Conservation (phyloP, 768 basidiomycete genomes). For the Russula sp. region DNA sequence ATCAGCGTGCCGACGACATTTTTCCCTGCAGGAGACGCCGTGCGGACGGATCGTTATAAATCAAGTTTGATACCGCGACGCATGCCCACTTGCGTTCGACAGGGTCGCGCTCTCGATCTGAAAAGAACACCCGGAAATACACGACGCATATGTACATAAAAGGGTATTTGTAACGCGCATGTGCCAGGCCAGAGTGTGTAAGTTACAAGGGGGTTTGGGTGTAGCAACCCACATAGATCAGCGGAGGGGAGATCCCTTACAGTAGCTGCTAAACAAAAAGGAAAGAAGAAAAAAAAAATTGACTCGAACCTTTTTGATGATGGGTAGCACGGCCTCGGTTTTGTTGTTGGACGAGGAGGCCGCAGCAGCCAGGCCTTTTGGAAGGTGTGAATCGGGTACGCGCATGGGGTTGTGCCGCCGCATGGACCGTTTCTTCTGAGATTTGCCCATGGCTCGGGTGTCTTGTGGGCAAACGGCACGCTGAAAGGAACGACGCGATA, state of each 20-base stretch:
- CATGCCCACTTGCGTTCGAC: conserved; percentile 93
- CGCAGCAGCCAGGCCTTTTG: conserved; percentile 71
- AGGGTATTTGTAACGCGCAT: no score
- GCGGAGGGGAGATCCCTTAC: conserved; percentile 2
- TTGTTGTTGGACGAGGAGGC: conserved; percentile 73
- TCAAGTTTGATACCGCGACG: conserved; percentile 92
- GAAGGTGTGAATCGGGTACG: conserved; percentile 89
- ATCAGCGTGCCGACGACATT: conserved; percentile 87
- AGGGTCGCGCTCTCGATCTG: conserved; percentile 77
- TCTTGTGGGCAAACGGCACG: not conserved
- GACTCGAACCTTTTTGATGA: conserved; percentile 75
- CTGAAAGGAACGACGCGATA: no score
- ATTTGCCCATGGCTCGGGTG: conserved; percentile 73
- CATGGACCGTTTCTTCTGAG: conserved; percentile 82
- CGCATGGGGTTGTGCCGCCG: conserved; percentile 91
- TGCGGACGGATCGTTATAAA: conserved; percentile 93
- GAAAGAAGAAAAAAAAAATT: not conserved
- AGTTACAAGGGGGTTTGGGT: not conserved
- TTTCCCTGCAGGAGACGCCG: conserved; percentile 82
- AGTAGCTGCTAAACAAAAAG: not conserved
- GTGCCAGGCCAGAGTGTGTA: no score
- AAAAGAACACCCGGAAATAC: not conserved
- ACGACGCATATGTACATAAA: not conserved
- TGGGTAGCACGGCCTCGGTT: conserved; percentile 76
- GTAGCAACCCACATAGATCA: not conserved